A percentile compares a stretch with the other conserved stretches of the same genome.
Evolutionary conservation across 2,329 filamentous ascomycete genomes (phyloP).

Genomic region (Fusarium sp.): DNA sequence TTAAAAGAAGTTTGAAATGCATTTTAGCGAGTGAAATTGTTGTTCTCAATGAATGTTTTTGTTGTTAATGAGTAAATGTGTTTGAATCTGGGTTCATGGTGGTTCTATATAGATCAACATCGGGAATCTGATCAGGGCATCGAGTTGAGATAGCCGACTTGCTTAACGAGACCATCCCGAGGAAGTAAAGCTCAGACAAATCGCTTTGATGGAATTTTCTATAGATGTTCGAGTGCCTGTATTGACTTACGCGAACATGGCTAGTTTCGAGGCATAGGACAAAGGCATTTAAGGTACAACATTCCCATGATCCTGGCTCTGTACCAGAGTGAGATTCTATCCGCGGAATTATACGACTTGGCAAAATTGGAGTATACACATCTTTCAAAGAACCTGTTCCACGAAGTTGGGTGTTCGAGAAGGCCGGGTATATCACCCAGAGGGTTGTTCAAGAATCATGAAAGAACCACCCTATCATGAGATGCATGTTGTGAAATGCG

Average conservation of each 20-base stretch:
- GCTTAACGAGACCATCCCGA: neutral
- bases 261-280: conserved; percentile 10
- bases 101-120: neutral
- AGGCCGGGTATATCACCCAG: conserved; percentile 32
- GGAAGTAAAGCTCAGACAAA: neutral
- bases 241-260: neutral
- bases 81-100: neutral
- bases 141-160: neutral
- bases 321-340: neutral
- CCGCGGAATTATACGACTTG: neutral
- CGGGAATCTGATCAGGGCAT: neutral
- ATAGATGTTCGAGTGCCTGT: neutral
- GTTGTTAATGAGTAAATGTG: neutral
- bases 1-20: conserved; percentile 7
- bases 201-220: neutral
- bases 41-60: neutral
- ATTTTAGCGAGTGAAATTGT: neutral
- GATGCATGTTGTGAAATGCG: neutral
- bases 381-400: neutral
- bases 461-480: neutral
- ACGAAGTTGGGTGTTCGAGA: neutral
- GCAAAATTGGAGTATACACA: neutral
- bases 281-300: conserved; percentile 1
- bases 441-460: neutral
- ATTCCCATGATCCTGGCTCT: neutral